Evolutionary conservation across 208 protist genomes (phyloP).

Genomic region (Leishmania martiniquensis): DNA sequence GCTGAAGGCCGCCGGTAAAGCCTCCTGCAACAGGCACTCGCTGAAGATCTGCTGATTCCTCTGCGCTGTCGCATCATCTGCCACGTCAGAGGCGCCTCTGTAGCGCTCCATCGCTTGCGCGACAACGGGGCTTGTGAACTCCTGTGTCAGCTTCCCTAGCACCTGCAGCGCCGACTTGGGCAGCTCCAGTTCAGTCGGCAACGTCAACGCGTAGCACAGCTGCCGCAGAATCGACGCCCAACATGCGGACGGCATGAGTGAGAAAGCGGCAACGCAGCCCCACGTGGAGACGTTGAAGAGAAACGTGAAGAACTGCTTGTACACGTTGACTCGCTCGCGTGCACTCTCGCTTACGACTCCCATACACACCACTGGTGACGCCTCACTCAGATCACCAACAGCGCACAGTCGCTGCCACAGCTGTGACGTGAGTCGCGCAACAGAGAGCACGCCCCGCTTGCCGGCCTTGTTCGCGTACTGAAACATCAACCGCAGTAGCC

Average conservation of each 20-base stretch:
- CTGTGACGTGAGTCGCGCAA: conserved; percentile 43
- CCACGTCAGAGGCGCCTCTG: conserved; percentile 3
- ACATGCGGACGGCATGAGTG: conserved; percentile 38
- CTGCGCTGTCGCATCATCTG: conserved; percentile 6
- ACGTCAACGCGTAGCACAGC: conserved; percentile 46
- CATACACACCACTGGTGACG: conserved; percentile 44
- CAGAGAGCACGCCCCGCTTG: conserved; percentile 22
- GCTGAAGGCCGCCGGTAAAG: conserved; percentile 27
- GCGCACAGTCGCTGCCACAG: conserved; percentile 47
- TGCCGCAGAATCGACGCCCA: conserved; percentile 39
- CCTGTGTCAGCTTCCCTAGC: conserved; percentile 48
- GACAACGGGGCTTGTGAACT: conserved; percentile 21
- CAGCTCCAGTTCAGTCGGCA: conserved; percentile 67
- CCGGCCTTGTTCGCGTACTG: conserved; percentile 69
- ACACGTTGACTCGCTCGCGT: conserved; percentile 67
- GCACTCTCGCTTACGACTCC: conserved; percentile 69
- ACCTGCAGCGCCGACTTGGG: conserved; percentile 66
- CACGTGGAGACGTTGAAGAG: conserved; percentile 54
- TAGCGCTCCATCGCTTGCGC: conserved; percentile 5
- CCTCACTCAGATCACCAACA: conserved; percentile 46
- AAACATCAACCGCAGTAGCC: conserved; percentile 68
- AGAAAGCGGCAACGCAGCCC: conserved; percentile 47
- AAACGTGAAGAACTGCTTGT: conserved; percentile 66
- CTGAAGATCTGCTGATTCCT: conserved; percentile 14
- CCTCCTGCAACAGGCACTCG: conserved; percentile 23